Conservation (phyloP, 2,329 filamentous ascomycete species). For the Fusarium brachygibbosum region DNA sequence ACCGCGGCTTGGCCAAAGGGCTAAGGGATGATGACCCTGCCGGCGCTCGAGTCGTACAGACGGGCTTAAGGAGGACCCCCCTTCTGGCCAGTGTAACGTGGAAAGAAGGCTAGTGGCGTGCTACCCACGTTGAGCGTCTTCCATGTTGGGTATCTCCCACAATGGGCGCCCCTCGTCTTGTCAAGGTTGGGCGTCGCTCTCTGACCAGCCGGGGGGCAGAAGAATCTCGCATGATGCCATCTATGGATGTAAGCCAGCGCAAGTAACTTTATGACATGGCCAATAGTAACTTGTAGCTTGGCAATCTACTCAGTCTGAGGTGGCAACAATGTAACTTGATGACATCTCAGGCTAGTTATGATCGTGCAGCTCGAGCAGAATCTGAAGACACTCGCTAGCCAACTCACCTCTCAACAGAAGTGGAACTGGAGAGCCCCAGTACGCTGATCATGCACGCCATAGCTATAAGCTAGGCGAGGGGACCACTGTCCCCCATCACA, state of each 20-base stretch:
- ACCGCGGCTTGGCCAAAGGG: constrained; percentile 11
- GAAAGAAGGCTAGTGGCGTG: constrained; percentile 28
- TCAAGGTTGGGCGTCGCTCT: neutral
- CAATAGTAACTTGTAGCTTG: neutral
- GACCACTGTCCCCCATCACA: constrained; percentile 9
- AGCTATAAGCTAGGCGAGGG: constrained; percentile 20
- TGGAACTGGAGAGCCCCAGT: neutral
- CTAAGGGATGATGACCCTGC: neutral
- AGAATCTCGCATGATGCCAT: constrained; percentile 13
- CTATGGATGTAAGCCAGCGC: neutral
- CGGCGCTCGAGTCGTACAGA: neutral
- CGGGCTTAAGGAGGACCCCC: neutral
- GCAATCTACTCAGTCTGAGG: neutral
- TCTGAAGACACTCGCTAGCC: neutral
- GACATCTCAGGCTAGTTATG: constrained; percentile 9
- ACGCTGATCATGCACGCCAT: constrained; percentile 37
- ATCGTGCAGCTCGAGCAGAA: constrained; percentile 26
- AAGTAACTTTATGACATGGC: neutral
- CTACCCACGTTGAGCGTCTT: neutral
- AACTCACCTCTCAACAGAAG: constrained; percentile 6
- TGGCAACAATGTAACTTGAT: constrained; percentile 34
- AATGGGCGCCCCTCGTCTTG: neutral
- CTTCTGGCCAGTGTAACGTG: constrained; percentile 4
- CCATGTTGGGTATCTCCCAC: neutral
- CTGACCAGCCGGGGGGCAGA: neutral